phyloP scores from a whole-genome alignment of 2,329 filamentous ascomycete genomes.

The Alternaria sp. region DNA sequence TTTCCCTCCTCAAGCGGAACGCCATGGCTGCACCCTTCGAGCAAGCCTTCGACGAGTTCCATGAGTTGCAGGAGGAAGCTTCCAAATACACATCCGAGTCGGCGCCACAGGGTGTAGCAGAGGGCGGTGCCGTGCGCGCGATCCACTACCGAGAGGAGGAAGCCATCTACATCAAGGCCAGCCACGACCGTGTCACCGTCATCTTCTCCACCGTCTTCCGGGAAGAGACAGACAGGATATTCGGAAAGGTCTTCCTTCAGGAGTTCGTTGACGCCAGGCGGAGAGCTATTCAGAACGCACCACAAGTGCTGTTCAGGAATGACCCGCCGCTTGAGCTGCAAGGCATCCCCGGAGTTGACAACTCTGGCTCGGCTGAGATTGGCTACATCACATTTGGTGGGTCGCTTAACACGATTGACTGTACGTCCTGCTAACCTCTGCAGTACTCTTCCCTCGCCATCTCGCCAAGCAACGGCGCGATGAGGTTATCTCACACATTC shows the following conservation, averaged over 20 bases:
- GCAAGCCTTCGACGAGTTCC: constrained; percentile 92
- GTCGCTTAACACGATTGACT: constrained; percentile 35
- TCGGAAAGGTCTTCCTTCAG: constrained; percentile 92
- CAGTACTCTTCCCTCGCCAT: constrained; percentile 95
- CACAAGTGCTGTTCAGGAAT: constrained; percentile 94
- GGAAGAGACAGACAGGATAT: constrained; percentile 96
- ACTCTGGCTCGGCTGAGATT: constrained; percentile 77
- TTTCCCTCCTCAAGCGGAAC: constrained; percentile 94
- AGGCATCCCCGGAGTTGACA: constrained; percentile 79
- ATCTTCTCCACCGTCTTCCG: constrained; percentile 99
- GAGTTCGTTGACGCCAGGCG: constrained; percentile 97
- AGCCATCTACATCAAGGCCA: constrained; percentile 98
- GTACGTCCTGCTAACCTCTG: constrained; percentile 18
- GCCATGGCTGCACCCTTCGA: constrained; percentile 99
- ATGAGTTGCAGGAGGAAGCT: constrained; percentile 83
- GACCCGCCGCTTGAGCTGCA: constrained; percentile 93
- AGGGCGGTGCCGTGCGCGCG: constrained; percentile 91
- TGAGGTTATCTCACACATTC: constrained; percentile 97
- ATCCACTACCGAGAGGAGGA: constrained; percentile 99
- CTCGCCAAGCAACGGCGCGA: constrained; percentile 87
- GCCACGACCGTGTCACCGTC: constrained; percentile 94
- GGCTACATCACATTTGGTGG: constrained; percentile 98
- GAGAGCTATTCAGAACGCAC: constrained; percentile 96
- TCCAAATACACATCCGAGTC: constrained; percentile 93
- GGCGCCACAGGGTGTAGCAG: constrained; percentile 85